Base-by-base conservation (phyloP, 2,329 filamentous ascomycete genomes). In the Fusarium ramigenum region DNA sequence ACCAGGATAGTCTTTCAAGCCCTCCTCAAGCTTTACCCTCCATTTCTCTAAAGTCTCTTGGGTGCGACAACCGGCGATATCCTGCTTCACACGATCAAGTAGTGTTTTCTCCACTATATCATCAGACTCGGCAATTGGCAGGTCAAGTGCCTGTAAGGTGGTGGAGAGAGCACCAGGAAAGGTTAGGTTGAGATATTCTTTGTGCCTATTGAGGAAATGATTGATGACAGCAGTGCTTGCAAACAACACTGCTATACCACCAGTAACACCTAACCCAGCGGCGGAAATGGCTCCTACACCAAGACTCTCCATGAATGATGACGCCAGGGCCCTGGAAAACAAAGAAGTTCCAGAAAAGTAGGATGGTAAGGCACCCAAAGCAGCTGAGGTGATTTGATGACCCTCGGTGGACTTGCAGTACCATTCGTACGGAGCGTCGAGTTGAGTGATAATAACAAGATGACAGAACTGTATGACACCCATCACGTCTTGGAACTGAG, bases 401-500 rank as follows among this genome's bases (percentile, higher is more conserved):
- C 60, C 43, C 21, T 65, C 49, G 0, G 49, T 65, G 3, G 37
- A 66, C 2, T 11, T 64, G 21, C 63, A 65, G 15, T 65, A 65
- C 63, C 63, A 66, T 15, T 57, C 49, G 4, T 65, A 58, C 1
- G 60, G 60, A 1, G 63, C 63, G 10, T 65, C 60, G 14, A 66
- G 60, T 25, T 66, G 63, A 8, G 60, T 66, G 7, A 65, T 57
- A 1, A 66, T 66, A 0, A 66, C 19, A 6, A 66, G 5, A 18
- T 66, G 63, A 9, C 49, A 66, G 7, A 66, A 19, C 3, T 65
- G 63, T 2, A 65, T 47, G 16, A 36, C 40, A 1, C 63, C 60
- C 60, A 65, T 64, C 0, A 65, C 23, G 4, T 56, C 40, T 21
- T 65, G 47, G 6, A 65, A 65, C 39, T 65, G 62, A 1, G 34